Evolutionary conservation across 345 rosid genomes (phyloP), one percentile per base, ranked within the genome.

Genomic region (Gossypium anomalum): DNA sequence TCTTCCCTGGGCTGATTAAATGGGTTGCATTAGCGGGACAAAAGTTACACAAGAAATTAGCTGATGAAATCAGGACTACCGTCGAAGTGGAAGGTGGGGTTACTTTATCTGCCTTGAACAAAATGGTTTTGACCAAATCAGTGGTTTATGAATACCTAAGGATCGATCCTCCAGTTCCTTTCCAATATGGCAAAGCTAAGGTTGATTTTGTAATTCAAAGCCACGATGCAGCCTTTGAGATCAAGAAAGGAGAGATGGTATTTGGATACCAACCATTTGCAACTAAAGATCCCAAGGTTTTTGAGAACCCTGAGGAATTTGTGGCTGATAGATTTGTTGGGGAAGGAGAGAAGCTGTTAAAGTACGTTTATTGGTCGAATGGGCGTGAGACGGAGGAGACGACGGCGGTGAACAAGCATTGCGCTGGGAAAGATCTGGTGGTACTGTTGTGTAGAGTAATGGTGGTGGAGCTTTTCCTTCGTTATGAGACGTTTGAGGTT

Each of bases 281-380:
- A 1, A 84, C 87, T 0, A 84, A 78, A 41, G 89, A 86, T 75
- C 85, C 80, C 1, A 78, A 38, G 60, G 71, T 86, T 25, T 84
- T 86, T 20, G 72, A 86, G 7, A 27, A 73, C 49, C 76, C 89
- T 7, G 85, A 78, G 61, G 81, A 80, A 27, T 86, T 84, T 11
- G 85, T 83, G 58, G 82, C 77, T 2, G 17, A 79, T 7, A 78
- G 90, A 75, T 87, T 87, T 65, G 75, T 85, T 0, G 87, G 85
- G 47, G 80, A 63, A 8, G 86, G 88, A 1, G 82, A 75, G 78
- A 78, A 65, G 74, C 59, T 83, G 10, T 48, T 85, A 83, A 83
- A 76, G 78, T 80, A 88, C 52, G 85, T 86, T 2, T 82, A 80
- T 5, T 88, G 89, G 92, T 88, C 89, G 1, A 88, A 86, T 14